Evolutionary conservation across 1,139 yeast genomes (phyloP).

Genomic region (Geotrichum australiense): DNA sequence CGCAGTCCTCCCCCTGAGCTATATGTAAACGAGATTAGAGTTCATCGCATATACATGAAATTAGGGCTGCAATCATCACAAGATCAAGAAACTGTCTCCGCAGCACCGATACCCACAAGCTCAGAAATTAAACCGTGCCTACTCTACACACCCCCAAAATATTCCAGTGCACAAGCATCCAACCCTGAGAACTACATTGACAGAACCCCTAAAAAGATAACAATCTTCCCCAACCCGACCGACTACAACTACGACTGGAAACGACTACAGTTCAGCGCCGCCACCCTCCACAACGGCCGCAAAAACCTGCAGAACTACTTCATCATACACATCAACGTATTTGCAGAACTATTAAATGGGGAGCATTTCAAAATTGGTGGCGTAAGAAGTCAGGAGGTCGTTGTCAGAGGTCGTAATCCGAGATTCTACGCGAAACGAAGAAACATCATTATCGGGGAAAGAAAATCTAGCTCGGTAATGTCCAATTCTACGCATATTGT

Average conservation of each 20-base stretch:
- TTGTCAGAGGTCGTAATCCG: constrained; percentile 62
- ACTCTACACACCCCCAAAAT: constrained; percentile 3
- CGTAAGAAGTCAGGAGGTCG: constrained; percentile 36
- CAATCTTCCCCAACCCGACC: neutral
- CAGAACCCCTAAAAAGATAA: neutral
- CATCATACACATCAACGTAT: constrained; percentile 42
- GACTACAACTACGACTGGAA: constrained; percentile 32
- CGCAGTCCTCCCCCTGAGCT: neutral
- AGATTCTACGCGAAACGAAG: constrained; percentile 46
- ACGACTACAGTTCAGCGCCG: constrained; percentile 47
- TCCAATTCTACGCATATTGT: neutral
- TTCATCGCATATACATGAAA: constrained; percentile 24
- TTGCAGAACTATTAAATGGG: constrained; percentile 33
- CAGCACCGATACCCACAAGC: too few relatives aligned
- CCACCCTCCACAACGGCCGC: constrained; percentile 61
- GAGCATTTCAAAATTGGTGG: constrained; percentile 25
- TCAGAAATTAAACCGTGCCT: neutral
- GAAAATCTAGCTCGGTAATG: neutral
- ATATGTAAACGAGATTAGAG: neutral
- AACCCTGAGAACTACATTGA: neutral
- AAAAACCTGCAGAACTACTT: constrained; percentile 51
- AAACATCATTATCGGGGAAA: constrained; percentile 13
- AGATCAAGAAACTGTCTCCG: constrained; percentile 1
- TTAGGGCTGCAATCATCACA: constrained; percentile 26
- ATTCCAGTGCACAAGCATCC: too few relatives aligned